Evolutionary conservation across 441 rosid genomes (phyloP).

Genomic region (Jatropha podagrica): DNA sequence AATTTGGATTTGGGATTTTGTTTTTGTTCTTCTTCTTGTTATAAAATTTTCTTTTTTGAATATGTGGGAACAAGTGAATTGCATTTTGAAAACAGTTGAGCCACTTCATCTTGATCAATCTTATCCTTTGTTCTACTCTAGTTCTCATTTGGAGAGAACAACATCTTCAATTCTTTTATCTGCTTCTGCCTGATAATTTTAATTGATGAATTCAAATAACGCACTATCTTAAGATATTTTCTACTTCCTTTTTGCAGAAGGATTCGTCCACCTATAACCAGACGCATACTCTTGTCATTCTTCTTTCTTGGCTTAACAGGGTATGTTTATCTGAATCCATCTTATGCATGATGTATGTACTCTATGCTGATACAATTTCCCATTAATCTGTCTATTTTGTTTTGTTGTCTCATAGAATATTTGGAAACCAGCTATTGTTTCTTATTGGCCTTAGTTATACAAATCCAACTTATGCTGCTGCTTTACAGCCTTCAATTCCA

Average conservation of each 20-base stretch:
- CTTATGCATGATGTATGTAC: neutral
- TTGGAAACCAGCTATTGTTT: constrained; percentile 96
- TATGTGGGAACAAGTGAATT: neutral
- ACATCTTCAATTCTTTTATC: neutral
- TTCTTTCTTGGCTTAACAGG: constrained; percentile 92
- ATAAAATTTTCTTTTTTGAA: neutral
- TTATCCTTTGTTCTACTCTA: too few relatives aligned
- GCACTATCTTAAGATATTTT: neutral
- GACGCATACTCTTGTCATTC: constrained; percentile 63
- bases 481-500: constrained; percentile 95
- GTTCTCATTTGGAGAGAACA: too few relatives aligned
- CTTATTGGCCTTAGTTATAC: constrained; percentile 94
- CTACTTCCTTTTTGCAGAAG: constrained; percentile 47
- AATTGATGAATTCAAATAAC: neutral
- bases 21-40: neutral
- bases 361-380: constrained; percentile 2
- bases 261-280: constrained; percentile 72
- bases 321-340: constrained; percentile 36
- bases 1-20: neutral
- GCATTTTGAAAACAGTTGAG: neutral
- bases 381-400: neutral
- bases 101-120: neutral
- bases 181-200: neutral
- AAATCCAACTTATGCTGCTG: constrained; percentile 98
- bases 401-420: constrained; percentile 58